phyloP scores from a whole-genome alignment of 495 filamentous ascomycete species.

The Penicillium parvum region DNA sequence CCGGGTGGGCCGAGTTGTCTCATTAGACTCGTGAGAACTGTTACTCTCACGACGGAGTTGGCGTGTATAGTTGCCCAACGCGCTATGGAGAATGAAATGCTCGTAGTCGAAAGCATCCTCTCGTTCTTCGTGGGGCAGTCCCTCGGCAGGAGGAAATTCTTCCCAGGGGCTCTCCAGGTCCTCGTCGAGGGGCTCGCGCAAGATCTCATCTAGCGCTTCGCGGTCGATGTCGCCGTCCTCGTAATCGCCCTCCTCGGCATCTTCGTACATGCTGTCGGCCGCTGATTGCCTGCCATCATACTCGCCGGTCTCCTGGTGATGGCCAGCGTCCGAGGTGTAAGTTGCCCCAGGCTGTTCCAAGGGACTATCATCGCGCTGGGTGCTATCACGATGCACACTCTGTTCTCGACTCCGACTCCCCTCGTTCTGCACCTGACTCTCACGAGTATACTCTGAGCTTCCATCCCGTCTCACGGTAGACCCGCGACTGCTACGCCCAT shows the following conservation, averaged over 20 bases:
- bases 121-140: slow-evolving; percentile 78
- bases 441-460: slow-evolving; percentile 18
- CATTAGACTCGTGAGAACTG: slow-evolving; percentile 66
- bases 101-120: slow-evolving; percentile 98
- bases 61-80: slow-evolving; percentile 64
- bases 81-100: slow-evolving; percentile 88
- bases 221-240: slow-evolving; percentile 51
- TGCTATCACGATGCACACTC: background rate
- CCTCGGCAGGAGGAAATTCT: too few relatives aligned
- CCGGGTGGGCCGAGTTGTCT: slow-evolving; percentile 58
- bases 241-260: slow-evolving; percentile 47
- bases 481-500: slow-evolving; percentile 24
- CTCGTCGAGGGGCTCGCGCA: slow-evolving; percentile 41
- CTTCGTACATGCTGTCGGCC: slow-evolving; percentile 54
- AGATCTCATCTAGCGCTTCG: slow-evolving; percentile 41
- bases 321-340: too few relatives aligned
- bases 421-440: slow-evolving; percentile 7
- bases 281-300: slow-evolving; percentile 37
- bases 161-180: slow-evolving; percentile 27
- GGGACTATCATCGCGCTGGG: slow-evolving; percentile 4
- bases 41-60: slow-evolving; percentile 53
- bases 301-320: background rate
- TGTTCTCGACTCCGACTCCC: background rate
- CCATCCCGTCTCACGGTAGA: slow-evolving; percentile 17
- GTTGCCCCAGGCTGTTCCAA: slow-evolving; percentile 1